Conservation (phyloP, 208 protist genomes). For the Leishmania turanica region DNA sequence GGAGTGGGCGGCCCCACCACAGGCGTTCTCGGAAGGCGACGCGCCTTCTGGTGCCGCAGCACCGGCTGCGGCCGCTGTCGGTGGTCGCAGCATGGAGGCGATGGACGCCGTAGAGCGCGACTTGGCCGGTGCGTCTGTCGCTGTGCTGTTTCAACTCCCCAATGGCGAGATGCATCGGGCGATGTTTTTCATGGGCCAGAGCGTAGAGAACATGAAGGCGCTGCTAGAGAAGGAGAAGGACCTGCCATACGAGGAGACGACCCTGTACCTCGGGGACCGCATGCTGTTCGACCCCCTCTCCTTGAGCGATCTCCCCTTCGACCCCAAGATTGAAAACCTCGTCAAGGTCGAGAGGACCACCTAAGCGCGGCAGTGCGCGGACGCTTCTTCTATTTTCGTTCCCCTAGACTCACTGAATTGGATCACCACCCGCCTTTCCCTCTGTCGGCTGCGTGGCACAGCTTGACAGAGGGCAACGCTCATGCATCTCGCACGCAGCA, state of each 20-base stretch:
- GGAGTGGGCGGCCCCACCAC: constrained; percentile 68
- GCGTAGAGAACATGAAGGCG: constrained; percentile 74
- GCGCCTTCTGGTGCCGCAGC: constrained; percentile 1
- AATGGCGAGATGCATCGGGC: constrained; percentile 30
- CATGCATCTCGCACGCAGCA: background rate
- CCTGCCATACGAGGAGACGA: constrained; percentile 67
- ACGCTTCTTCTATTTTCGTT: background rate
- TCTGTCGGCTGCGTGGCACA: background rate
- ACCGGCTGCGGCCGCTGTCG: background rate
- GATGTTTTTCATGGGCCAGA: constrained; percentile 82
- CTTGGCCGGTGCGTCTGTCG: constrained; percentile 53
- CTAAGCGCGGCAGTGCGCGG: constrained; percentile 6
- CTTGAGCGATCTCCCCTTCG: constrained; percentile 81
- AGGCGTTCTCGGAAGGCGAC: constrained; percentile 5
- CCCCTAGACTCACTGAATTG: background rate
- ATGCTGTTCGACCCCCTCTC: constrained; percentile 81
- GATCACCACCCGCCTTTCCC: background rate
- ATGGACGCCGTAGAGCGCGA: constrained; percentile 73
- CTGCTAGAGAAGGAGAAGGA: constrained; percentile 66
- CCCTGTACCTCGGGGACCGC: constrained; percentile 63
- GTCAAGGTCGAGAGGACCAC: constrained; percentile 41
- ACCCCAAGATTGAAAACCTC: constrained; percentile 48
- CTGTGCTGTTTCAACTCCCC: constrained; percentile 56
- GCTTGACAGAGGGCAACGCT: background rate
- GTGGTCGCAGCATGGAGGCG: constrained; percentile 26